Conservation (phyloP, 129 eudicot species). For the Centella asiatica region DNA sequence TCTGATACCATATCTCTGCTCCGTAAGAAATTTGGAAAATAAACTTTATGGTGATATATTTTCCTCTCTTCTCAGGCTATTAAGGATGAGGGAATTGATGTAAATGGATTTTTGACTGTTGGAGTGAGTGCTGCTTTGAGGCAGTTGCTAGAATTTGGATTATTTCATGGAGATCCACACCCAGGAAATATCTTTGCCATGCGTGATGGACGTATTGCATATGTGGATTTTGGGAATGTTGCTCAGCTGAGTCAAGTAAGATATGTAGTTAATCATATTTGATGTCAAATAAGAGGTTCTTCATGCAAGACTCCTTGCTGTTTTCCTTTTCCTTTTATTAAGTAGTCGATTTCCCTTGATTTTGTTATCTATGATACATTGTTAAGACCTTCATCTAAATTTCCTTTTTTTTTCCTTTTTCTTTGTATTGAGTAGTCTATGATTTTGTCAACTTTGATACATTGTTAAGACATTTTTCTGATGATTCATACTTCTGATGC, state of each 20-base stretch:
- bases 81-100: slow-evolving; percentile 73
- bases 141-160: slow-evolving; percentile 89
- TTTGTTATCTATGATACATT: too few relatives aligned
- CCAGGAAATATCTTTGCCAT: slow-evolving; percentile 98
- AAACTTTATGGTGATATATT: slow-evolving; percentile 3
- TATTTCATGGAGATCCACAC: slow-evolving; percentile 99
- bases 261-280: background rate
- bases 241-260: slow-evolving; percentile 95
- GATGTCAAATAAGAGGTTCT: background rate
- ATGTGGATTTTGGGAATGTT: slow-evolving; percentile 97
- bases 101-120: slow-evolving; percentile 87
- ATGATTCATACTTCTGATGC: background rate
- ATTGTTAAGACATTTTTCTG: background rate
- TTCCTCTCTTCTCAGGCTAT: slow-evolving; percentile 55
- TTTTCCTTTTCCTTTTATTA: background rate
- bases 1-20: slow-evolving; percentile 10
- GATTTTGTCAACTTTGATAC: background rate
- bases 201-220: slow-evolving; percentile 99
- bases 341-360: too few relatives aligned
- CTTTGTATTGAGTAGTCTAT: too few relatives aligned
- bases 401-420: too few relatives aligned
- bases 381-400: too few relatives aligned
- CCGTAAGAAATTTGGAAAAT: background rate
- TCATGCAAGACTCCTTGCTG: background rate
- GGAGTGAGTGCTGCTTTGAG: slow-evolving; percentile 98